Evolutionary conservation across 805 yeast genomes (phyloP).

Genomic region (Candida taoyuanica): DNA sequence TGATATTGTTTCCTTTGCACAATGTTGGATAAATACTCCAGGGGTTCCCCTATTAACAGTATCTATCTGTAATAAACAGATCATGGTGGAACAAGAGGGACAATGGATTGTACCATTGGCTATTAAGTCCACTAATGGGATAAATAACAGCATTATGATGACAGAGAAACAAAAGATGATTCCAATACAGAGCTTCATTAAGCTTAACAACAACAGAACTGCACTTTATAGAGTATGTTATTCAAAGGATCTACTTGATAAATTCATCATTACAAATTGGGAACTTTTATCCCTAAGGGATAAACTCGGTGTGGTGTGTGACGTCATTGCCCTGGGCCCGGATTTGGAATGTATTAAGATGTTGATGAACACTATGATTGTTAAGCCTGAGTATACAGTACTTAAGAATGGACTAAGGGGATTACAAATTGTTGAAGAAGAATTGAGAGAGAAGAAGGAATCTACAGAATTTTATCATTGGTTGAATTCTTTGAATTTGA

Average conservation of each 20-base stretch:
- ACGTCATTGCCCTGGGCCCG: conserved; percentile 27
- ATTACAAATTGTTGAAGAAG: conserved; percentile 22
- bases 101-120: conserved; percentile 53
- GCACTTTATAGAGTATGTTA: conserved; percentile 50
- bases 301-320: conserved; percentile 31
- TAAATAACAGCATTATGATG: conserved; percentile 37
- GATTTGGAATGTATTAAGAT: conserved; percentile 28
- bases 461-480: conserved; percentile 12
- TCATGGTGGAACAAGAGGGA: conserved; percentile 28
- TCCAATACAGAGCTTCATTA: conserved; percentile 34
- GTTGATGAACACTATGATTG: conserved; percentile 25
- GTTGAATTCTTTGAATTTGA: conserved; percentile 13
- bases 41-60: conserved; percentile 56
- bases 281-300: conserved; percentile 26
- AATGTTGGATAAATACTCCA: conserved; percentile 56
- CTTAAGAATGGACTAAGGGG: conserved; percentile 27
- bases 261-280: conserved; percentile 21
- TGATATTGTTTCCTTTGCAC: conserved; percentile 47
- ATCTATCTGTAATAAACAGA: conserved; percentile 22
- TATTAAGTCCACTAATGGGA: conserved; percentile 33
- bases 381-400: conserved; percentile 17
- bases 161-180: conserved; percentile 20
- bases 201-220: conserved; percentile 40
- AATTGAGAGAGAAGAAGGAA: conserved; percentile 12
- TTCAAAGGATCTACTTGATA: conserved; percentile 26